Conservation (phyloP, 305 asterid genomes). For the Rubia occidens region DNA sequence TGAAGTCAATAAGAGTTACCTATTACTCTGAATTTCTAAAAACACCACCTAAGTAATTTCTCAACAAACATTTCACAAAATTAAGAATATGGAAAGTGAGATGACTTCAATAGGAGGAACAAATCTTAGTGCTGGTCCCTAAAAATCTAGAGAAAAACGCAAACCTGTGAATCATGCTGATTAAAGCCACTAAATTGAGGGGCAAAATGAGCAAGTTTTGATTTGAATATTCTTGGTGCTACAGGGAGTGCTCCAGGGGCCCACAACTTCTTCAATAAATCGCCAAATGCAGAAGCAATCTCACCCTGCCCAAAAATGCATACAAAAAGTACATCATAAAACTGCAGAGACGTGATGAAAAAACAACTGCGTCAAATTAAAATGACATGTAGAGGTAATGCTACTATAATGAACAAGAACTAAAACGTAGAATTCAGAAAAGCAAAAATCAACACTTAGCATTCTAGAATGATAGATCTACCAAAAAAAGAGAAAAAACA, state of each 20-base stretch:
- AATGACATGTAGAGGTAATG: background rate
- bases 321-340: background rate
- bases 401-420: background rate
- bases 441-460: slow-evolving; percentile 8
- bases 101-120: background rate
- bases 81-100: slow-evolving; percentile 1
- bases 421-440: background rate
- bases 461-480: background rate
- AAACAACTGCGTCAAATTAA: background rate
- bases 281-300: slow-evolving; percentile 93
- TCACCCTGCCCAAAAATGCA: slow-evolving; percentile 55
- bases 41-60: slow-evolving; percentile 1
- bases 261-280: slow-evolving; percentile 84
- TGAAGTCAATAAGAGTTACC: slow-evolving; percentile 22
- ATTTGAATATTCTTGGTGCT: slow-evolving; percentile 81
- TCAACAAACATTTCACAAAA: slow-evolving; percentile 1
- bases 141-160: slow-evolving; percentile 24
- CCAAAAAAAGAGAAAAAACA: background rate
- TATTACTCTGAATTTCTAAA: slow-evolving; percentile 6
- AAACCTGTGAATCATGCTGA: slow-evolving; percentile 98
- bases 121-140: slow-evolving; percentile 7
- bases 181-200: slow-evolving; percentile 95
- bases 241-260: slow-evolving; percentile 82
- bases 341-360: background rate
- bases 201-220: slow-evolving; percentile 92